Conservation (phyloP, 192 early-diverging fungal genomes). For the Entomortierella lignicola region DNA sequence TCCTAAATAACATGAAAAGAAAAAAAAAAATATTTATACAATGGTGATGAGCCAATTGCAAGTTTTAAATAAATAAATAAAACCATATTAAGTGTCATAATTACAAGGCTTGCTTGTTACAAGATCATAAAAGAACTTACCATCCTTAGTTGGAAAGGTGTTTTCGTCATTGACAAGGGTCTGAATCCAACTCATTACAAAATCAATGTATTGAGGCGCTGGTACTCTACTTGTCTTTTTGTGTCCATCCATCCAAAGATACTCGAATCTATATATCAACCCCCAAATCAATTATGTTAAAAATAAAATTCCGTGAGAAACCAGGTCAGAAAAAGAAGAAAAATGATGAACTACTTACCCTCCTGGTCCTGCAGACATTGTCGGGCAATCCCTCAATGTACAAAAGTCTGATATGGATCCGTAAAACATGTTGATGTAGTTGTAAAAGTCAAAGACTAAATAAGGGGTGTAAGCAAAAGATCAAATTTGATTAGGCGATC, state of each 20-base stretch:
- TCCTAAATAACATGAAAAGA: constrained; percentile 53
- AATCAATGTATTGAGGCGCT: constrained; percentile 97
- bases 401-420: constrained; percentile 92
- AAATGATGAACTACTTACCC: background rate
- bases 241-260: constrained; percentile 91
- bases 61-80: too few species aligned
- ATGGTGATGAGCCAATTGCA: too few species aligned
- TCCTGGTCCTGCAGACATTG: constrained; percentile 85
- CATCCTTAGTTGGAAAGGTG: constrained; percentile 93
- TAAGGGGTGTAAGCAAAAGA: background rate
- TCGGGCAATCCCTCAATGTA: constrained; percentile 83
- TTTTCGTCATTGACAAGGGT: constrained; percentile 90
- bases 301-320: too few species aligned
- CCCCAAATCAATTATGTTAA: too few species aligned
- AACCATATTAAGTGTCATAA: too few species aligned
- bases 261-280: constrained; percentile 85
- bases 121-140: constrained; percentile 51
- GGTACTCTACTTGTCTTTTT: constrained; percentile 83
- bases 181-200: constrained; percentile 89
- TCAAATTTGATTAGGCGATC: background rate
- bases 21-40: too few species aligned
- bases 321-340: background rate
- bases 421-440: constrained; percentile 92
- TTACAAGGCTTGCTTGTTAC: background rate
- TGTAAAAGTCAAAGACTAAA: constrained; percentile 92